Base-by-base conservation (phyloP, 2,329 filamentous ascomycete species). In the Hypoxylon sp. region DNA sequence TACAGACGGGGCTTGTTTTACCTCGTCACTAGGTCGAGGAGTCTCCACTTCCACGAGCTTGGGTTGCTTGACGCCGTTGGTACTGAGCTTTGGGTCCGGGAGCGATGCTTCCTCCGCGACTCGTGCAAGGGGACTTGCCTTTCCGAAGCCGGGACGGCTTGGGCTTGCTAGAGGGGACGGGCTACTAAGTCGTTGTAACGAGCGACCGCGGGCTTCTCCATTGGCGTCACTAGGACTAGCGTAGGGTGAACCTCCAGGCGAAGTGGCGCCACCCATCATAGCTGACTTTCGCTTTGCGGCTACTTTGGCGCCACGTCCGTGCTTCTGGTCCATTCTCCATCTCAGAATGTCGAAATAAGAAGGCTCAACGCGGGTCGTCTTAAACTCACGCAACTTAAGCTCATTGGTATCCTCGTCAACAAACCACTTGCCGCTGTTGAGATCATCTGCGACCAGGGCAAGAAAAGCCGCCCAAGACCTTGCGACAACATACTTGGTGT, bases 401-500 rank as follows among this genome's bases (percentile, higher is more conserved):
- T 98, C 96, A 74, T 91, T 89, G 60, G 86, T 93, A 14, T 99
- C 96, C 75, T 99, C 96, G 71, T 98, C 94, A 58, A 99, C 92
- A 75, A 89, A 92, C 85, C 93, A 94, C 80, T 97, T 97, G 70
- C 93, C 92, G 73, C 93, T 96, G 82, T 88, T 89, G 75, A 99
- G 84, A 76, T 99, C 96, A 76, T 99, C 96, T 30, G 96, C 94
- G 5, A 98, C 88, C 32, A 90, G 88, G 55, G 94, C 94, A 19
- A 99, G 82, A 77, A 99, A 94, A 9, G 91, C 87, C 14, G 90
- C 89, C 96, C 96, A 99, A 0, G 95, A 98, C 67, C 93, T 90
- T 30, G 96, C 93, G 62, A 99, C 87, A 5, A 99, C 96, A 77
- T 97, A 99, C 83, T 99, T 99, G 81, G 93, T 97, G 78, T 99